Conservation (phyloP, 805 yeast genomes). For the Candida nanaspora region DNA sequence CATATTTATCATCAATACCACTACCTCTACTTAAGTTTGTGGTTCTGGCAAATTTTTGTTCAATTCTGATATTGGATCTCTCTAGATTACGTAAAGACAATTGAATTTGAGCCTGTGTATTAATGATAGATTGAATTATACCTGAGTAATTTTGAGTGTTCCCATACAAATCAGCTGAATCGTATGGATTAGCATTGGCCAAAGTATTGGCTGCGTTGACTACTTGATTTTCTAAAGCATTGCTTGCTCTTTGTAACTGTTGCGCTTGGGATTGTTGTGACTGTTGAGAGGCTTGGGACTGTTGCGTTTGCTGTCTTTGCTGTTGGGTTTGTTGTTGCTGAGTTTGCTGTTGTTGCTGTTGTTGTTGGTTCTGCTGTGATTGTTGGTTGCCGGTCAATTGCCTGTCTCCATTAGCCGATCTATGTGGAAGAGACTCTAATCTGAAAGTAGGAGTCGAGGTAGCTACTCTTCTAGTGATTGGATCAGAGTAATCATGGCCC, state of each 20-base stretch:
- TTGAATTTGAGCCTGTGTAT: constrained; percentile 13
- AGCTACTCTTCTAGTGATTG: constrained; percentile 13
- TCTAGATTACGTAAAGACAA: constrained; percentile 14
- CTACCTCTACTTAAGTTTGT: constrained; percentile 20
- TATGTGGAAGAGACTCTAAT: constrained; percentile 9
- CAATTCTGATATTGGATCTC: constrained; percentile 14
- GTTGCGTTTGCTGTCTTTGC: not conserved
- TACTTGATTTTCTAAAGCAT: not conserved
- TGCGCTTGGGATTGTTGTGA: constrained; percentile 11
- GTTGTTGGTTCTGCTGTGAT: constrained; percentile 2
- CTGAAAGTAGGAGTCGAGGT: constrained; percentile 17
- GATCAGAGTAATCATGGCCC: constrained; percentile 14
- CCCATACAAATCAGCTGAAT: not conserved
- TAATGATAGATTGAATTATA: constrained; percentile 8
- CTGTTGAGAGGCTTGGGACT: not conserved
- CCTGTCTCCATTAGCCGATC: not conserved
- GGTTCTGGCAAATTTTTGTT: constrained; percentile 20
- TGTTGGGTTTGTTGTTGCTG: constrained; percentile 2
- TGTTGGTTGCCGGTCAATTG: not conserved
- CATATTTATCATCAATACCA: constrained; percentile 23
- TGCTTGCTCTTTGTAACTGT: not conserved
- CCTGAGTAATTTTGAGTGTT: not conserved
- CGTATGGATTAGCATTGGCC: not conserved
- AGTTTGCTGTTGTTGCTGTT: constrained; percentile 3
- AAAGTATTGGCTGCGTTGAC: not conserved